A percentile compares a stretch with the other conserved stretches of the same genome.
Conservation (phyloP, 1,284 basidiomycete genomes). For the Sporisorium iseilematis-ciliati region DNA sequence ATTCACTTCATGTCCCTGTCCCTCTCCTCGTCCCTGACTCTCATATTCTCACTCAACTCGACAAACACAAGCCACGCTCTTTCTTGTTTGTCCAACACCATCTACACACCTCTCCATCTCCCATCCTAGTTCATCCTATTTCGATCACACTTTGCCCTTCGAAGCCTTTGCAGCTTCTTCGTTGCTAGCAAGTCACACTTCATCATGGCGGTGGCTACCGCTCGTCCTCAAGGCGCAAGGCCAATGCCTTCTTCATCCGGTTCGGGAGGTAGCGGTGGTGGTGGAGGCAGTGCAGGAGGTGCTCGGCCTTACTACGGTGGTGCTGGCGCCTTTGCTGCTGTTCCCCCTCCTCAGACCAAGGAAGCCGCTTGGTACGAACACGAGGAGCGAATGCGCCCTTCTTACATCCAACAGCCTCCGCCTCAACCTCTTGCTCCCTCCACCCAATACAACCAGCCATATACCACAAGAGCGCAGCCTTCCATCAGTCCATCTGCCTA, state of each 20-base stretch:
- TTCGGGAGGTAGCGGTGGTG: constrained; percentile 28
- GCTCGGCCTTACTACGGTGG: constrained; percentile 20
- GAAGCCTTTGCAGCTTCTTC: too few species aligned
- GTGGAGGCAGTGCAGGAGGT: constrained; percentile 10
- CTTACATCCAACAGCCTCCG: constrained; percentile 58
- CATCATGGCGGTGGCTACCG: constrained; percentile 37
- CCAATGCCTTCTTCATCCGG: constrained; percentile 48
- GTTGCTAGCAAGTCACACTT: background rate
- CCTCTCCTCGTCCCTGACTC: background rate
- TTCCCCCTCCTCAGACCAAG: constrained; percentile 17
- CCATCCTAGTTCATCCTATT: background rate
- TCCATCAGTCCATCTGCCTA: constrained; percentile 32
- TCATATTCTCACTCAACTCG: too few species aligned
- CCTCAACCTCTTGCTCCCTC: constrained; percentile 30
- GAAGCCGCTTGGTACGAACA: constrained; percentile 66
- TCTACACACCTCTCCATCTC: background rate
- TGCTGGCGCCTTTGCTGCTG: constrained; percentile 13
- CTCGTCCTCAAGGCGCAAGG: constrained; percentile 42
- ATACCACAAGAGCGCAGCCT: constrained; percentile 21
- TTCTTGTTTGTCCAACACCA: background rate
- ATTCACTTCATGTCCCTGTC: background rate
- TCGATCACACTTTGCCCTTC: background rate
- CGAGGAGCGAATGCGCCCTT: constrained; percentile 61
- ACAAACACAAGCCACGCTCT: background rate
- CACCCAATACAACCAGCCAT: constrained; percentile 32